These are phyloP conservation scores for Penicillium ucsense DNA, from an alignment of 495 filamentous ascomycete species.

Conservation along the genomic window DNA sequence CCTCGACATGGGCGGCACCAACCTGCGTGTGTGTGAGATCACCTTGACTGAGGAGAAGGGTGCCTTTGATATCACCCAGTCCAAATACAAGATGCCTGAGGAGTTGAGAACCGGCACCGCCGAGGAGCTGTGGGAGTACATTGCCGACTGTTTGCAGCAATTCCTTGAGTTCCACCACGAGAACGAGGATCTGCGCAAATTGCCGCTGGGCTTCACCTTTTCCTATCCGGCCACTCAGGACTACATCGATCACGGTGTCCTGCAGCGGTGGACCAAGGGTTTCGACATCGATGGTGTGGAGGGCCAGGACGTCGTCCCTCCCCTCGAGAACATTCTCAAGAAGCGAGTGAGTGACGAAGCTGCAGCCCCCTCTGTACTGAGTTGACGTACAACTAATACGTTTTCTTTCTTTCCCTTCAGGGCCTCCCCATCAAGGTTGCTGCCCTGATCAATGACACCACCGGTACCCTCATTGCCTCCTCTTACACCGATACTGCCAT, in stretches of 20 bases:
- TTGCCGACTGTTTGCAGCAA: constrained; percentile 92
- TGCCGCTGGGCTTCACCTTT: constrained; percentile 95
- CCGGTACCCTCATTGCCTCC: constrained; percentile 97
- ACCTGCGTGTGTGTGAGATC: constrained; percentile 95
- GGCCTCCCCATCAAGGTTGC: constrained; percentile 87
- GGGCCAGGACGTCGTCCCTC: constrained; percentile 87
- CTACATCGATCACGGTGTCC: constrained; percentile 88
- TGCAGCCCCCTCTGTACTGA: no score
- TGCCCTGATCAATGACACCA: constrained; percentile 95
- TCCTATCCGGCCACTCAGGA: constrained; percentile 95
- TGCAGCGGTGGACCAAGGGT: constrained; percentile 98
- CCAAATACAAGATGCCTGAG: constrained; percentile 95
- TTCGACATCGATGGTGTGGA: constrained; percentile 97
- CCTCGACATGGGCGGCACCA: constrained; percentile 97
- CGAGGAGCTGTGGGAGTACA: constrained; percentile 95
- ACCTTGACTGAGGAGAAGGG: constrained; percentile 82
- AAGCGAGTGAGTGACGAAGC: constrained; percentile 49
- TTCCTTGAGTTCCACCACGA: constrained; percentile 91
- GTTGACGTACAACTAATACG: no score
- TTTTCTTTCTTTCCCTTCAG: constrained; percentile 21
- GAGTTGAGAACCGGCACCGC: constrained; percentile 84
- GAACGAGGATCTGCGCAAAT: constrained; percentile 45
- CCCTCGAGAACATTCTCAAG: constrained; percentile 74
- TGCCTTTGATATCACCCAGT: constrained; percentile 97
- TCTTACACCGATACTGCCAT: constrained; percentile 86